Percentiles rank a stretch among this genome's conserved stretches.
Conservation (phyloP, 768 basidiomycete species). For the Holtermannia corniformis region DNA sequence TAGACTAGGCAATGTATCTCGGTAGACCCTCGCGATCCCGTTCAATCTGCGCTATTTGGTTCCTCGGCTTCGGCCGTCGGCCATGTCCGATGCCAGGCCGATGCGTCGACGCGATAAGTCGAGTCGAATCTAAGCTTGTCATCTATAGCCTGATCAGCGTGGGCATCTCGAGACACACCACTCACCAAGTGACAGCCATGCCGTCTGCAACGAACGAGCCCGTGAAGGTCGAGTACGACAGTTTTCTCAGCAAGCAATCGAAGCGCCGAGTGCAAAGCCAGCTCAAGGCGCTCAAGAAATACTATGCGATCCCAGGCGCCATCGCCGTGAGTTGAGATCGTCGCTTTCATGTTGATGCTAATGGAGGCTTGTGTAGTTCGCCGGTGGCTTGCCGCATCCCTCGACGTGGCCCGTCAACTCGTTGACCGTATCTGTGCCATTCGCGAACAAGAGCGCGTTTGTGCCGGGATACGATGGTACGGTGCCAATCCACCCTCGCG, state of each 20-base stretch:
- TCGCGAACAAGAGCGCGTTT: constrained; percentile 25
- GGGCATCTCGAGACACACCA: background rate
- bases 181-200: constrained; percentile 4
- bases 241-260: constrained; percentile 16
- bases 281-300: constrained; percentile 20
- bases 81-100: background rate
- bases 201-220: constrained; percentile 11
- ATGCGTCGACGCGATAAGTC: background rate
- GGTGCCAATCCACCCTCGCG: background rate
- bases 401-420: constrained; percentile 31
- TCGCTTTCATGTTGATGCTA: background rate
- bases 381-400: constrained; percentile 28
- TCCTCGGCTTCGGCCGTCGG: background rate
- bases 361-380: constrained; percentile 21
- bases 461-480: constrained; percentile 25
- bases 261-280: constrained; percentile 12
- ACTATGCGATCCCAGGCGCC: constrained; percentile 21
- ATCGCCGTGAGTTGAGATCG: constrained; percentile 20
- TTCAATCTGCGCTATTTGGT: too few species aligned
- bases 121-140: background rate
- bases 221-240: constrained; percentile 15
- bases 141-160: background rate
- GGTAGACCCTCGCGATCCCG: too few species aligned
- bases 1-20: too few species aligned
- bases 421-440: constrained; percentile 30